These are phyloP conservation scores for Penicillium sp. DNA, from an alignment of 2,329 filamentous ascomycete species.

Conservation along the genomic window DNA sequence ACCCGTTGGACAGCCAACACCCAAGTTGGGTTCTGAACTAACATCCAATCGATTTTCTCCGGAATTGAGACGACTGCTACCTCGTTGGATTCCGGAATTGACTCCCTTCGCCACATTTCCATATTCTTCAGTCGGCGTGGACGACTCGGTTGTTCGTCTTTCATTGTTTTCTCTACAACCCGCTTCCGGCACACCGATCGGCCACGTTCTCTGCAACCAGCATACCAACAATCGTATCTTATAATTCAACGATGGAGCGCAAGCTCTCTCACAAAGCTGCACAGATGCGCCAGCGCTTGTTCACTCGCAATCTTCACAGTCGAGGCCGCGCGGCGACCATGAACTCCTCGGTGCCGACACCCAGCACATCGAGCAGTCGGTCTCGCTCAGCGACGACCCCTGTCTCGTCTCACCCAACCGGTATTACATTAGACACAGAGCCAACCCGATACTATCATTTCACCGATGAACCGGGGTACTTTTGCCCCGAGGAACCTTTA, in stretches of 20 bases:
- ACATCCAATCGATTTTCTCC: background rate
- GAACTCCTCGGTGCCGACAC: background rate
- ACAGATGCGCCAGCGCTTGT: slow-evolving; percentile 22
- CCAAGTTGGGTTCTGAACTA: background rate
- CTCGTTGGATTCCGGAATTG: background rate
- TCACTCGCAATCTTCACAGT: slow-evolving; percentile 7
- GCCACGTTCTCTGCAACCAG: background rate
- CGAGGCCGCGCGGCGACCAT: slow-evolving; percentile 13
- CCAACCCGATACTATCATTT: slow-evolving; percentile 33
- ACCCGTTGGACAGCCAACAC: slow-evolving; percentile 7
- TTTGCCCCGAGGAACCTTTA: slow-evolving; percentile 31
- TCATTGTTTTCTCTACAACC: background rate
- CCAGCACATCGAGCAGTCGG: slow-evolving; percentile 7
- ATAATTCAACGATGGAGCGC: slow-evolving; percentile 17
- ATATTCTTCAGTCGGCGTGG: background rate
- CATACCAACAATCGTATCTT: background rate
- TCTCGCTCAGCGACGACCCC: slow-evolving; percentile 20
- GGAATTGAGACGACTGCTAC: background rate
- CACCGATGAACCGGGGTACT: slow-evolving; percentile 34
- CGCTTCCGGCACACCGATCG: background rate
- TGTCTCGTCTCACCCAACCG: slow-evolving; percentile 6
- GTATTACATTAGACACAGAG: slow-evolving; percentile 7
- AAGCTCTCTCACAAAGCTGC: slow-evolving; percentile 21
- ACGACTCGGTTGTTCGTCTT: slow-evolving; percentile 1
- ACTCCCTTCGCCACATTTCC: background rate